Conservation (phyloP, 208 protist genomes). For the Angomonas deanei region DNA sequence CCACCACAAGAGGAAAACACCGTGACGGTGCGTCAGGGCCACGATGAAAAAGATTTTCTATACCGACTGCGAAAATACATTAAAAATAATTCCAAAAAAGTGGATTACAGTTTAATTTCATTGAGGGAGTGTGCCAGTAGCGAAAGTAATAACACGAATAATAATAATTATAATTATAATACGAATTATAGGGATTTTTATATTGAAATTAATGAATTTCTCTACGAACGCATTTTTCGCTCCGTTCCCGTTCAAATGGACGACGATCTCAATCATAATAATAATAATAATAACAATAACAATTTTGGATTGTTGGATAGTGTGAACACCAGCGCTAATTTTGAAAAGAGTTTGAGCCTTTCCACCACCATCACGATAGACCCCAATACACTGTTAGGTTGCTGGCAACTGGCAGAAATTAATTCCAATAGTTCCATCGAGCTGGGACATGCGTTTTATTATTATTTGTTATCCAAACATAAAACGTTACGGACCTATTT, state of each 20-base stretch:
- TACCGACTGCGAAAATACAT: not conserved
- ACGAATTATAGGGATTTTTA: too few relatives aligned
- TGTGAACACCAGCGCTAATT: too few relatives aligned
- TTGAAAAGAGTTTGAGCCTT: too few relatives aligned
- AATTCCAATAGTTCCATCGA: not conserved
- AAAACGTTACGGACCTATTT: not conserved
- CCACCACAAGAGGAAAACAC: too few relatives aligned
- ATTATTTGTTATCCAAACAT: not conserved
- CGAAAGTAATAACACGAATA: not conserved
- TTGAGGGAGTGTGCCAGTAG: not conserved
- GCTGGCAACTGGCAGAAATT: not conserved
- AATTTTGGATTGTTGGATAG: too few relatives aligned
- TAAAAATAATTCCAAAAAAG: not conserved
- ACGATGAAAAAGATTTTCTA: too few relatives aligned
- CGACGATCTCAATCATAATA: too few relatives aligned
- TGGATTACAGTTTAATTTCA: too few relatives aligned
- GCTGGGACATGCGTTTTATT: not conserved
- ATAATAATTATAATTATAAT: too few relatives aligned
- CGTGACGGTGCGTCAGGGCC: too few relatives aligned
- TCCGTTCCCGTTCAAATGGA: not conserved
- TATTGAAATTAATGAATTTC: not conserved
- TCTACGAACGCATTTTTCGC: not conserved
- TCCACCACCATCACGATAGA: not conserved
- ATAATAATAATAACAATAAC: too few relatives aligned
- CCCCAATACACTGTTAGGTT: conserved; percentile 2